phyloP scores from a whole-genome alignment of 176 grass and related monocot species.

The Zea mays region DNA sequence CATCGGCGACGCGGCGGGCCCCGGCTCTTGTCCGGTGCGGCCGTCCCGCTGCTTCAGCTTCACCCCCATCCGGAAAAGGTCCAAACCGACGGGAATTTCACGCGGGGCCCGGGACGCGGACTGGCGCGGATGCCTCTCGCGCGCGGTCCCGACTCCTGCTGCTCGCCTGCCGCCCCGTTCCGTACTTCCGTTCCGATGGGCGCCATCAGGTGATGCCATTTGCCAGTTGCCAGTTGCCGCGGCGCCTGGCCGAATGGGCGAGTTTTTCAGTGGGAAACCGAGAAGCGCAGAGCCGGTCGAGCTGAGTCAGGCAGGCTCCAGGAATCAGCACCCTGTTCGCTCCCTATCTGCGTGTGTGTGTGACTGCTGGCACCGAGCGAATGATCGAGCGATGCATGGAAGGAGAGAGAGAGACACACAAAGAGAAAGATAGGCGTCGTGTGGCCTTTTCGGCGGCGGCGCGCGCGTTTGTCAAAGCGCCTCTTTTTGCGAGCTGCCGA shows the following conservation, averaged over 20 bases:
- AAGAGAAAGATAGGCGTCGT: too few relatives aligned
- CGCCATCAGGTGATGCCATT: neutral
- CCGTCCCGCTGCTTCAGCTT: neutral
- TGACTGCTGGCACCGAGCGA: neutral
- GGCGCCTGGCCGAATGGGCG: neutral
- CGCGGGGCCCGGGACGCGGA: neutral
- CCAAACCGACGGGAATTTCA: conserved; percentile 23
- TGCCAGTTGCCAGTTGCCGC: neutral
- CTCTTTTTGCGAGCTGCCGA: neutral
- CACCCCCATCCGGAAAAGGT: neutral
- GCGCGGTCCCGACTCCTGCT: neutral
- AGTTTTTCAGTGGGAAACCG: neutral
- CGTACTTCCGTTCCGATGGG: conserved; percentile 8
- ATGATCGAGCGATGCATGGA: neutral
- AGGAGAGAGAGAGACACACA: neutral
- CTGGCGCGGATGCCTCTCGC: neutral
- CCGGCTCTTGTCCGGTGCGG: too few relatives aligned
- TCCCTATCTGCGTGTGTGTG: neutral
- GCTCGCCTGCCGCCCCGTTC: too few relatives aligned
- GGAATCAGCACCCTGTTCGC: neutral
- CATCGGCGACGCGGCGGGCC: neutral
- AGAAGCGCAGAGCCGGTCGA: neutral
- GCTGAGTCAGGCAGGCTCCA: neutral
- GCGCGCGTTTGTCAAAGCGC: neutral
- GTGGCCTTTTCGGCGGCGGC: neutral